These are phyloP conservation scores for Acacia concinna DNA, from an alignment of 331 rosid species.

Conservation along the genomic window DNA sequence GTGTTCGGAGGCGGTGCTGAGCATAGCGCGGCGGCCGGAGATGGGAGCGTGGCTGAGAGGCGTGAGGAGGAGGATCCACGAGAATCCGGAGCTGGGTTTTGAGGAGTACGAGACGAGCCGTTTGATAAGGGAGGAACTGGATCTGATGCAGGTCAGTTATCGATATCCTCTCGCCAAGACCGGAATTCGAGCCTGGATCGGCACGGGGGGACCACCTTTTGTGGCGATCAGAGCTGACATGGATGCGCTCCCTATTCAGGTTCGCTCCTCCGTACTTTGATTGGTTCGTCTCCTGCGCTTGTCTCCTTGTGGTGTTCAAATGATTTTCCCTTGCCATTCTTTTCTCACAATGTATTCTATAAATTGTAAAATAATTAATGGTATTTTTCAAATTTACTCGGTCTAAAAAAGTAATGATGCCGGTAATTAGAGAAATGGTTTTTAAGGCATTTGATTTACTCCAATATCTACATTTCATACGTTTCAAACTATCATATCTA, in stretches of 20 bases:
- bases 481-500: background rate
- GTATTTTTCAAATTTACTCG: background rate
- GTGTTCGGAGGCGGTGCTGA: constrained; percentile 69
- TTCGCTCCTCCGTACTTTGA: constrained; percentile 7
- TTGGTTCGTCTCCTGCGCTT: background rate
- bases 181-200: constrained; percentile 89
- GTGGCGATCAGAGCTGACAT: constrained; percentile 94
- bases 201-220: constrained; percentile 84
- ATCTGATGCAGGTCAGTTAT: constrained; percentile 71
- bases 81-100: constrained; percentile 87
- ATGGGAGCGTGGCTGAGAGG: constrained; percentile 63
- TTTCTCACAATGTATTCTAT: background rate
- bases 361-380: background rate
- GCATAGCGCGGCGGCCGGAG: constrained; percentile 57
- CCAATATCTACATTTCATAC: fast-evolving
- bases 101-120: constrained; percentile 85
- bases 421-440: background rate
- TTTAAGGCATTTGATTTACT: background rate
- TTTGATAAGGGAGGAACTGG: constrained; percentile 69
- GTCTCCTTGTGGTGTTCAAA: background rate
- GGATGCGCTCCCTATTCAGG: constrained; percentile 99
- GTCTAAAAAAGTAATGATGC: background rate
- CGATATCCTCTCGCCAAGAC: constrained; percentile 72
- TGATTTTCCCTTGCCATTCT: background rate
- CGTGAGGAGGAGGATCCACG: constrained; percentile 75